Evolutionary conservation across 169 alveolate species (phyloP), one percentile per base, ranked within the genome.

Genomic region (Eimeria necatrix): DNA sequence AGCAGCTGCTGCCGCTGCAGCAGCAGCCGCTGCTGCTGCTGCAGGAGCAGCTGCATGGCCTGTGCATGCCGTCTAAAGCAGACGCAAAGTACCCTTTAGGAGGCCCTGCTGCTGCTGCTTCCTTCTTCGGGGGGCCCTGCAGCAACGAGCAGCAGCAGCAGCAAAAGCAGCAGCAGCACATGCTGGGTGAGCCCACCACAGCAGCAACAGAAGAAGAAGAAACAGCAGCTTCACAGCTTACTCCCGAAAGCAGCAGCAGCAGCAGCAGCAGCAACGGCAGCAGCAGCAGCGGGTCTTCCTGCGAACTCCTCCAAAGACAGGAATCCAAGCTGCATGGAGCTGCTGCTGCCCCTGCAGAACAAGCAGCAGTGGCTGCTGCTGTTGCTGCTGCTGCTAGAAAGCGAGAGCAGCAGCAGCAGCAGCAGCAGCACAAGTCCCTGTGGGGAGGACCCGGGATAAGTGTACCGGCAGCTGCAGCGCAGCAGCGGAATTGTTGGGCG

Each of bases 31-130:
- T 78, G 70, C 68, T 53, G 26, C 88, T 78, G 48, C 88, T 78
- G 88, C 88, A 78, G 88, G 88, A 78, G 88, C 88, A 78, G 88
- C 88, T 78, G 70, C 88, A 78, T 22, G 88, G 88, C 20, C 88
- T 78, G 70, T n/a, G 88, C 49, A 78, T 51, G 48, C 88, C 88
- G 4, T 14, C 70, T 7, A n/a, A n/a, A n/a, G 41, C 71, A 5
- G 49, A 78, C 70, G 88, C 52, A 16, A 68, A 4, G 48, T 46
- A 18, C 60, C 9, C 70, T 18, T 48, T 24, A 5, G 10, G 48
- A 8, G 14, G 56, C 1, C 20, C 3, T 46, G 56, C 22, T 3
- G 22, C 88, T 49, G 88, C 26, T 18, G 18, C 88, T 51, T 51
- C 88, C 48, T n/a, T 46, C 88, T n/a, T 78, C 20, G 64, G 64